Evolutionary conservation across 805 yeast genomes (phyloP), one percentile per base, ranked within the genome.

Genomic region (Saccharomycopsis capsularis): DNA sequence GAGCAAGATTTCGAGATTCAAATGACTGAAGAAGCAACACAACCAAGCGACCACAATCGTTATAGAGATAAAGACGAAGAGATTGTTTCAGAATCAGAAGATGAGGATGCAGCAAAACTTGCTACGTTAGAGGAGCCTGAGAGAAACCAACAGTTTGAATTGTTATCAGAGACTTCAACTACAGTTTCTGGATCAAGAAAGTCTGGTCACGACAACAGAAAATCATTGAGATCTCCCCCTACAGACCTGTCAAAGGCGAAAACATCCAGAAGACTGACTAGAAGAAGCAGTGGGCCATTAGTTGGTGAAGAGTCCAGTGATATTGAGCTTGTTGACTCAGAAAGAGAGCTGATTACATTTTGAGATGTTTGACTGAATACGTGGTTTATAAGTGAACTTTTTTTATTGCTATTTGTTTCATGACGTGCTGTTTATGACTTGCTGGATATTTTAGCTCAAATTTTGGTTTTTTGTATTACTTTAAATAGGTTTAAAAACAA

Each of bases 241-340:
- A 29, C 32, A 13, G 13, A 29, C 32, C 32, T n/a, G n/a, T 29
- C 32, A 6, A 18, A 16, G 9, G 9, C n/a, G 18, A 41, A 16
- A 29, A 18, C 37, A 4, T 18, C 36, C 11, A 41, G 44, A 29
- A 41, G 22, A 41, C 34, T 27, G 21, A 35, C 32, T 9, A 41
- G 29, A 18, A 35, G 21, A n/a, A 16, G 13, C 21, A 4, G n/a
- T 16, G 25, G 35, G 15, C 29, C 44, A 2, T 21, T 25, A 9
- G 44, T 29, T 29, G 37, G 29, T 6, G 44, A 41, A 7, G 44
- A 41, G 2, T 25, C 29, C 21, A 41, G 44, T 41, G 44, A 41
- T 41, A 11, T 41, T 27, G 25, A 41, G 22, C 22, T 41, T 35
- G 29, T 41, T 3, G 13, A n/a, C n/a, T n/a, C n/a, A n/a, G n/a